Evolutionary conservation across 345 rosid genomes (phyloP), one percentile per base, ranked within the genome.

Genomic region (Turritis glabra): DNA sequence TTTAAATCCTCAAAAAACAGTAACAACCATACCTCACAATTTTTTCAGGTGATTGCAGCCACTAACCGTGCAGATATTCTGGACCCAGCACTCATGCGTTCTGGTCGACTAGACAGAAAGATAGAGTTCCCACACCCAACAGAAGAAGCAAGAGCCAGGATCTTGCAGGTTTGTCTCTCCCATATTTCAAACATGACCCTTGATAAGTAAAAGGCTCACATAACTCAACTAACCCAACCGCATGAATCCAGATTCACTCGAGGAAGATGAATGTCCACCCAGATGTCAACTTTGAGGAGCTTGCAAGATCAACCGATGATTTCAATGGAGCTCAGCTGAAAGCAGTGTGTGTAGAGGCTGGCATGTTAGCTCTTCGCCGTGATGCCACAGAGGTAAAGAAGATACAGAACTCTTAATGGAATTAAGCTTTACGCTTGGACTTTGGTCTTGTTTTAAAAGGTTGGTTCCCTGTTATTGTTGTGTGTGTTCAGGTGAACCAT

Each of bases 31-130:
- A 66, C 11, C 6, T 72, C 8, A 27, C 11, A 17, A 40, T 1
- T 11, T 27, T 48, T 44, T 26, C 81, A 95, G 99, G 99, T 96
- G 64, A 90, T 96, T 70, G 99, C 99, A 54, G 99, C 99, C 40
- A 96, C 99, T 51, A 96, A 92, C 81, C 88, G 99, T 66, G 98
- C 99, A 65, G 99, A 96, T 82, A 92, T 96, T 66, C 82, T 96
- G 65, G 99, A 96, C 55, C 99, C 99, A 82, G 99, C 99, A 6
- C 93, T 96, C 21, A 96, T 96, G 98, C 98, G 99, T 46, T 90
- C 99, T 40, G 98, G 99, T 69, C 86, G 99, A 37, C 76, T 96
- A 83, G 99, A 96, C 90, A 88, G 99, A 35, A 96, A 96, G 85
- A 96, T 96, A 9, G 99, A 96, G 86, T 96, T 96, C 73, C 97